phyloP scores from a whole-genome alignment of 2,329 filamentous ascomycete genomes.

The Xylariaceae sp. region DNA sequence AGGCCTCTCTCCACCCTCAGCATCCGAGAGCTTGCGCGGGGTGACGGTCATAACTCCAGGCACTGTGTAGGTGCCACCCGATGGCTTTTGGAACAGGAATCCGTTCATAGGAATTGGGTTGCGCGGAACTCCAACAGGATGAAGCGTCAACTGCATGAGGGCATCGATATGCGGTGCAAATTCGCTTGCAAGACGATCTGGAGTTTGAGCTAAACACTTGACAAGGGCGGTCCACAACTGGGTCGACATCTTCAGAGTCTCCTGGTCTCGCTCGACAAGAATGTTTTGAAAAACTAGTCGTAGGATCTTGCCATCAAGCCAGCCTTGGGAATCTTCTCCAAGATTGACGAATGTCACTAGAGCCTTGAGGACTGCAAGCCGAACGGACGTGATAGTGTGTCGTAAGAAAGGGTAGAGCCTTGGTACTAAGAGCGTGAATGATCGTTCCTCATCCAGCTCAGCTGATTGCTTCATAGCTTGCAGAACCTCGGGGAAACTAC shows the following conservation, averaged over 20 bases:
- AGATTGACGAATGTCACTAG: slow-evolving; percentile 89
- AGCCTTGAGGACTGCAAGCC: slow-evolving; percentile 87
- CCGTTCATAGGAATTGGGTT: slow-evolving; percentile 91
- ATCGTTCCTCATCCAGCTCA: slow-evolving; percentile 75
- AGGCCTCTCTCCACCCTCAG: slow-evolving; percentile 56
- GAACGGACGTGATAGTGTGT: slow-evolving; percentile 94
- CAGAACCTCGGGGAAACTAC: slow-evolving; percentile 87
- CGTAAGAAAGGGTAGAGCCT: slow-evolving; percentile 92
- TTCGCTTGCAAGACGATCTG: slow-evolving; percentile 64
- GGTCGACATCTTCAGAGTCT: slow-evolving; percentile 75
- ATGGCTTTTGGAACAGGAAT: slow-evolving; percentile 86
- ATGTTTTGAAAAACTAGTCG: slow-evolving; percentile 93
- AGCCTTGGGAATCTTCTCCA: slow-evolving; percentile 77
- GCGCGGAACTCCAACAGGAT: slow-evolving; percentile 87
- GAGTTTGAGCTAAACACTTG: slow-evolving; percentile 60
- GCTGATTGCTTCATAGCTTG: slow-evolving; percentile 92
- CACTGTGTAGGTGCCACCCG: slow-evolving; percentile 73
- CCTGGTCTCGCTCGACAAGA: slow-evolving; percentile 83
- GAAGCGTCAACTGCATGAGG: slow-evolving; percentile 79
- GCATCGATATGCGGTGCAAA: slow-evolving; percentile 72
- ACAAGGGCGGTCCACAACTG: slow-evolving; percentile 84
- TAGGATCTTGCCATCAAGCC: slow-evolving; percentile 86
- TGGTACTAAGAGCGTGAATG: slow-evolving; percentile 88
- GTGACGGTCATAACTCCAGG: slow-evolving; percentile 42
- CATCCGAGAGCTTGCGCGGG: slow-evolving; percentile 47